These are phyloP conservation scores for Neurospora sp. DNA, from an alignment of 495 filamentous ascomycete genomes.

Conservation along the genomic window DNA sequence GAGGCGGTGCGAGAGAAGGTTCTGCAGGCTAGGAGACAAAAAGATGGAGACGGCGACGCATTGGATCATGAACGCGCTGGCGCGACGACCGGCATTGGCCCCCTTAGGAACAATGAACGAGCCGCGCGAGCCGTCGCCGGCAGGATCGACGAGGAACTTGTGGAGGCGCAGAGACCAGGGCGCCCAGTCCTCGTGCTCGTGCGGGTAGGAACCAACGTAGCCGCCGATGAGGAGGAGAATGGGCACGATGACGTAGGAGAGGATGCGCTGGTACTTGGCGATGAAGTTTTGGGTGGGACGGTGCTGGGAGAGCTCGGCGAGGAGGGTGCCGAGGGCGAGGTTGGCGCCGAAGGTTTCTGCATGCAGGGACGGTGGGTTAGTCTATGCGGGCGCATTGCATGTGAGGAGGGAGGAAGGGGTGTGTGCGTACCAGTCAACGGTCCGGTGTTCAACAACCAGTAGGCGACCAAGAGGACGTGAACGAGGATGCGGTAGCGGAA, in stretches of 20 bases:
- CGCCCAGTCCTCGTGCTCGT: constrained; percentile 46
- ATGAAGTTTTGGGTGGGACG: constrained; percentile 41
- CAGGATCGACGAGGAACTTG: constrained; percentile 10
- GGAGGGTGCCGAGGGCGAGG: constrained; percentile 50
- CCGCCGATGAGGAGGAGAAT: constrained; percentile 40
- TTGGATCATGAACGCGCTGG: constrained; percentile 42
- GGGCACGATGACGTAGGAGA: constrained; percentile 33
- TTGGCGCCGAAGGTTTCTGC: constrained; percentile 48
- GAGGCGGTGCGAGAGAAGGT: constrained; percentile 42
- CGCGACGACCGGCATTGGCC: constrained; percentile 42
- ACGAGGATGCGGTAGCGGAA: constrained; percentile 46
- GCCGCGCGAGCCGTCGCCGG: constrained; percentile 18
- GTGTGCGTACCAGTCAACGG: constrained; percentile 19
- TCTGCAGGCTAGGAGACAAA: constrained; percentile 44
- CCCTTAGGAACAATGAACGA: constrained; percentile 45
- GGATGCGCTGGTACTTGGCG: constrained; percentile 34
- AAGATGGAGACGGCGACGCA: constrained; percentile 44
- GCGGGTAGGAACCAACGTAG: constrained; percentile 49
- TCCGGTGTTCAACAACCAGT: constrained; percentile 40
- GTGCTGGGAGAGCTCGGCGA: constrained; percentile 50
- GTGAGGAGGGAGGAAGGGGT: background rate
- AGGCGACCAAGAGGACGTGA: constrained; percentile 38
- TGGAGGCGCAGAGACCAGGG: constrained; percentile 46
- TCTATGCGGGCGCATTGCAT: background rate
- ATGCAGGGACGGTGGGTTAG: constrained; percentile 2